Conservation (phyloP, 495 filamentous ascomycete species). For the Wilcoxina mikolae region DNA sequence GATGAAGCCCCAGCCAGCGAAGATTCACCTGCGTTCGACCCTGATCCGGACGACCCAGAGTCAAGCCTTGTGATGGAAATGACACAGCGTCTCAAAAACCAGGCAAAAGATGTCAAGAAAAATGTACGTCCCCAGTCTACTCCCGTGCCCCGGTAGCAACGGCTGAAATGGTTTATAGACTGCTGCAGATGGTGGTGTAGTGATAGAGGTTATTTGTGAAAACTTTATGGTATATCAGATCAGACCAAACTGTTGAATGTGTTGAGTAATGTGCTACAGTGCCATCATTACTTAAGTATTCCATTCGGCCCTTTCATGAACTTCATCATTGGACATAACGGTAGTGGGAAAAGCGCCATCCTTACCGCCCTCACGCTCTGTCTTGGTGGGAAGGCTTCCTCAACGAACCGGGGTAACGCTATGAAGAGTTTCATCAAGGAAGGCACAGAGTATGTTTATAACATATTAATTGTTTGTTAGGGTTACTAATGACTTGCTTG, state of each 20-base stretch:
- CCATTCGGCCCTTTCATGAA: slow-evolving; percentile 85
- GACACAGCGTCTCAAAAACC: not conserved
- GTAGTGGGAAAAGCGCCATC: slow-evolving; percentile 95
- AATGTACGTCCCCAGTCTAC: not conserved
- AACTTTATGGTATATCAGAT: slow-evolving; percentile 25
- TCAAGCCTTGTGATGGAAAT: too few relatives aligned
- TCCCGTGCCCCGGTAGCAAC: not conserved
- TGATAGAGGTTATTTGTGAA: slow-evolving; percentile 23
- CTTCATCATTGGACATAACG: slow-evolving; percentile 94
- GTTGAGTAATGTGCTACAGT: slow-evolving; percentile 73
- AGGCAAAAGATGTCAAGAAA: not conserved
- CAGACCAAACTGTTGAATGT: not conserved
- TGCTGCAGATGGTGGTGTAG: slow-evolving; percentile 23
- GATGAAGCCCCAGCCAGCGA: not conserved
- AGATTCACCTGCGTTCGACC: not conserved
- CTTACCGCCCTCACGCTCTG: slow-evolving; percentile 91
- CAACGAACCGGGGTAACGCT: slow-evolving; percentile 88
- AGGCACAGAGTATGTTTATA: slow-evolving; percentile 50
- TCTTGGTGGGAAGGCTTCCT: slow-evolving; percentile 81
- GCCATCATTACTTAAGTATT: slow-evolving; percentile 64
- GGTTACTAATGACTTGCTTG: slow-evolving; percentile 1
- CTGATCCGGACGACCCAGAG: too few relatives aligned
- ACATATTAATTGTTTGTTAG: not conserved
- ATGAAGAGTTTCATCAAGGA: slow-evolving; percentile 87
- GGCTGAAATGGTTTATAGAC: not conserved